Conservation (phyloP, 371 early-diverging fungal genomes). For the Apophysomyces trapeziformis region DNA sequence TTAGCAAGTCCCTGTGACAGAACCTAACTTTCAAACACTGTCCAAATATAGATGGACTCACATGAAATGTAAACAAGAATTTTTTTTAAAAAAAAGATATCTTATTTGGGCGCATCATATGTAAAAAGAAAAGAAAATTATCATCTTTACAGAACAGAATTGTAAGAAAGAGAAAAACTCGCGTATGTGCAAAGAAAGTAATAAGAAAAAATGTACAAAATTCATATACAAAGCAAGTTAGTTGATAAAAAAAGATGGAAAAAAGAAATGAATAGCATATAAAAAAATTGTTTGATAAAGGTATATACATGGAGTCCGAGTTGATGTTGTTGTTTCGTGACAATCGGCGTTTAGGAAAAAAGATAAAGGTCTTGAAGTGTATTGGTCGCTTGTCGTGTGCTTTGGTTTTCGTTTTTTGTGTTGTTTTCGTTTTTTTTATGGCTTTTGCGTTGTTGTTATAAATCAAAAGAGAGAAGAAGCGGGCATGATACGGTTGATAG, state of each 20-base stretch:
- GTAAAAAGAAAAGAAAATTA: background rate
- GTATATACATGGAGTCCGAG: background rate
- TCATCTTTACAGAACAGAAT: background rate
- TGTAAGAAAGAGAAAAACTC: background rate
- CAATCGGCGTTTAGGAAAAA: too few species aligned
- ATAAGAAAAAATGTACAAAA: background rate
- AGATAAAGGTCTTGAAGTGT: too few species aligned
- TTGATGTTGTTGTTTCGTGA: background rate
- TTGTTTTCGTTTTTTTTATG: too few species aligned
- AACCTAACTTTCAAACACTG: background rate
- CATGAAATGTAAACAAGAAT: background rate
- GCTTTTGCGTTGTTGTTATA: background rate
- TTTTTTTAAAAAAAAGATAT: background rate
- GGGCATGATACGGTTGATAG: background rate
- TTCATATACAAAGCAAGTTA: background rate
- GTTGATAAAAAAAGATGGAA: background rate
- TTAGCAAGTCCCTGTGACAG: background rate
- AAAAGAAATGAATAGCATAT: background rate
- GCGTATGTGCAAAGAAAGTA: constrained; percentile 5
- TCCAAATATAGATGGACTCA: background rate
- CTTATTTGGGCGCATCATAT: constrained; percentile 1
- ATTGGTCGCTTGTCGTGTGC: too few species aligned
- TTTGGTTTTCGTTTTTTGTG: too few species aligned
- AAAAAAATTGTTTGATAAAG: background rate
- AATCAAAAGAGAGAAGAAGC: background rate